These are phyloP conservation scores for Coniochaeta hoffmannii DNA, from an alignment of 2,329 filamentous ascomycete species.

Conservation along the genomic window DNA sequence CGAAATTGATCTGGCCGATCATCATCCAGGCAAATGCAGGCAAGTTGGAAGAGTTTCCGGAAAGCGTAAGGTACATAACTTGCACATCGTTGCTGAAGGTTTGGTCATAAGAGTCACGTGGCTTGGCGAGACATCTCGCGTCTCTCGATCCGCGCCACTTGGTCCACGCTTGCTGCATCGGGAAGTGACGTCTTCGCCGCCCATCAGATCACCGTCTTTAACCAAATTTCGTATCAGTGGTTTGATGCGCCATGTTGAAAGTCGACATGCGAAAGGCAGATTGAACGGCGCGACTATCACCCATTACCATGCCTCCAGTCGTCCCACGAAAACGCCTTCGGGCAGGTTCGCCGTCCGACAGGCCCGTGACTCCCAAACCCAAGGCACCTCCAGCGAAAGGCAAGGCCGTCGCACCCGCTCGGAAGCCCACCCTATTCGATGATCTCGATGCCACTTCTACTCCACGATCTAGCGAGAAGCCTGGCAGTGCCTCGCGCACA, in stretches of 20 bases:
- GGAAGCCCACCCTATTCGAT: constrained; percentile 54
- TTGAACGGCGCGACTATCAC: not conserved
- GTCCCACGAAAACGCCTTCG: constrained; percentile 60
- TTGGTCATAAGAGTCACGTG: not conserved
- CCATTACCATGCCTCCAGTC: constrained; percentile 54
- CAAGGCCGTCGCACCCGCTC: constrained; percentile 23
- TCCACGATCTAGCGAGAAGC: constrained; percentile 31
- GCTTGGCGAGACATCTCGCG: not conserved
- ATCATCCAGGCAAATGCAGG: too few relatives aligned
- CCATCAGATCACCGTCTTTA: not conserved
- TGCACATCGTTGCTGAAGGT: too few relatives aligned
- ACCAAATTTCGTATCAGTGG: too few relatives aligned
- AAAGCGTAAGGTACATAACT: too few relatives aligned
- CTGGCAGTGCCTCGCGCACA: constrained; percentile 30
- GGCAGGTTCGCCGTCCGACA: constrained; percentile 27
- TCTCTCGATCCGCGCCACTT: not conserved
- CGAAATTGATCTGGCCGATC: too few relatives aligned
- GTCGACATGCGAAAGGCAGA: not conserved
- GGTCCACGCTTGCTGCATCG: not conserved
- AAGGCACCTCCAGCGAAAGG: constrained; percentile 17
- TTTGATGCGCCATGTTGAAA: not conserved
- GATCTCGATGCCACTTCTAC: constrained; percentile 47
- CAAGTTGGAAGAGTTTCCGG: too few relatives aligned
- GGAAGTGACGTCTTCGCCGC: not conserved
- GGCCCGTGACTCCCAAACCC: constrained; percentile 18